Base-by-base conservation (phyloP, 208 protist species). In the Blechomonas ayalai region DNA sequence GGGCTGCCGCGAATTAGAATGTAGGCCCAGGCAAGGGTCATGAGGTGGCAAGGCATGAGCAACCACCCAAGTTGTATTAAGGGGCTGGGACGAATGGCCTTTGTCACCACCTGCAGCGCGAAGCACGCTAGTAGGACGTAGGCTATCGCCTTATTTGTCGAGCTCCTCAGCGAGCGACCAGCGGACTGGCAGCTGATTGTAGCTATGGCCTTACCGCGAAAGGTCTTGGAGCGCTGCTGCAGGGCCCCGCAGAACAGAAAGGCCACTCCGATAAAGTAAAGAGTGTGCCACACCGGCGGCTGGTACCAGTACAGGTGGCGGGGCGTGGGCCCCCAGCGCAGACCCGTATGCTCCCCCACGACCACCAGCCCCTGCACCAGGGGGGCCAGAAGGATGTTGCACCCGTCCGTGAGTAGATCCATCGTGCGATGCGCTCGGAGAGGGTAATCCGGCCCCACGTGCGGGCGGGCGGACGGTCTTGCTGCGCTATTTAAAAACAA, bases 51-150 rank as follows among this genome's bases (percentile, higher is more conserved):
- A 16, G 81, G 81, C 81, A 90, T 90, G 19, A 90, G 48, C 41
- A 90, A 50, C 81, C 81, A 90, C 16, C 69, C 65, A 4, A 90
- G 52, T 55, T 90, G 81, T n/a, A 90, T 63, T n/a, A 85, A 51
- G 19, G 75, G 73, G 37, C 70, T 52, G 22, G 66, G 62, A 0
- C 81, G 60, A 15, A 45, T 38, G 5, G 32, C 37, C 55, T 90
- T 90, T 2, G 57, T 51, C 27, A 68, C 54, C 27, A 80, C 55
- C 33, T 90, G 75, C 26, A 37, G 36, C 12, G 39, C 28, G 33
- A 75, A 68, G 40, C 69, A 81, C 18, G 50, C 26, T 7, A 75
- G 32, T 41, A 83, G 34, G 0, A 76, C 8, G 19, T 40, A 27
- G 7, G 47, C 59, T 16, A 85, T 40, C 8, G 68, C 19, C 0